Evolutionary conservation across 73 alveolate genomes (phyloP).

Genomic region (Loxodes magnus): DNA sequence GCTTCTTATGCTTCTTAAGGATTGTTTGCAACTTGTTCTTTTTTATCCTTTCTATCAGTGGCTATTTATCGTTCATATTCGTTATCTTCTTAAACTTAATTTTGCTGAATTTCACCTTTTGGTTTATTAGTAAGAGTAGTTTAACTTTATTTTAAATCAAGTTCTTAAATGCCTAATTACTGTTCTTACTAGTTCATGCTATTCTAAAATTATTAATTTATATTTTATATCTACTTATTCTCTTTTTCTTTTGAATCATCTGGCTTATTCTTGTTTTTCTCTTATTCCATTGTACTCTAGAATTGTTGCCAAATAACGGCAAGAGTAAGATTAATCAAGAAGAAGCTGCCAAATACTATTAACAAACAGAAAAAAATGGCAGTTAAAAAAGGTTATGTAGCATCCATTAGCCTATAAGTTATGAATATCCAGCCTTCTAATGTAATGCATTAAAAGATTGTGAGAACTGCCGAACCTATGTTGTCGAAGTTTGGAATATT

Average conservation of each 20-base stretch:
- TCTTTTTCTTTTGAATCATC: slow-evolving; percentile 1
- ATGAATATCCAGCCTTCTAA: slow-evolving; percentile 32
- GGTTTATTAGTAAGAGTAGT: neutral
- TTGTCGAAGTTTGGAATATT: slow-evolving; percentile 36
- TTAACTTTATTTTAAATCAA: neutral
- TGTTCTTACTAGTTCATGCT: too few relatives aligned
- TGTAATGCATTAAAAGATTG: slow-evolving; percentile 38
- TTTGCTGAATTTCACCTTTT: too few relatives aligned
- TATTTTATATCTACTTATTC: neutral
- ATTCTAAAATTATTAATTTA: too few relatives aligned
- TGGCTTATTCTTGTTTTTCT: neutral
- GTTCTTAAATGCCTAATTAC: neutral
- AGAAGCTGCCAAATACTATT: slow-evolving; percentile 14
- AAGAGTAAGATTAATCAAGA: slow-evolving; percentile 65
- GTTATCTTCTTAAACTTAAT: too few relatives aligned
- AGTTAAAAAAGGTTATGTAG: slow-evolving; percentile 18
- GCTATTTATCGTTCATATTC: too few relatives aligned
- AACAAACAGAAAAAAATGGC: slow-evolving; percentile 18
- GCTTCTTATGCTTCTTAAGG: too few relatives aligned
- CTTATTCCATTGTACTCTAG: neutral
- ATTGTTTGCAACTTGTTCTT: too few relatives aligned
- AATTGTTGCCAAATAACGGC: slow-evolving; percentile 72
- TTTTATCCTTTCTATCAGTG: too few relatives aligned
- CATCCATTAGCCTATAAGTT: slow-evolving; percentile 18
- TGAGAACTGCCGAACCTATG: slow-evolving; percentile 33